A percentile compares a stretch with the other conserved stretches of the same genome.
Conservation (phyloP, 371 early-diverging fungal genomes). For the Actinomortierella wolfii region DNA sequence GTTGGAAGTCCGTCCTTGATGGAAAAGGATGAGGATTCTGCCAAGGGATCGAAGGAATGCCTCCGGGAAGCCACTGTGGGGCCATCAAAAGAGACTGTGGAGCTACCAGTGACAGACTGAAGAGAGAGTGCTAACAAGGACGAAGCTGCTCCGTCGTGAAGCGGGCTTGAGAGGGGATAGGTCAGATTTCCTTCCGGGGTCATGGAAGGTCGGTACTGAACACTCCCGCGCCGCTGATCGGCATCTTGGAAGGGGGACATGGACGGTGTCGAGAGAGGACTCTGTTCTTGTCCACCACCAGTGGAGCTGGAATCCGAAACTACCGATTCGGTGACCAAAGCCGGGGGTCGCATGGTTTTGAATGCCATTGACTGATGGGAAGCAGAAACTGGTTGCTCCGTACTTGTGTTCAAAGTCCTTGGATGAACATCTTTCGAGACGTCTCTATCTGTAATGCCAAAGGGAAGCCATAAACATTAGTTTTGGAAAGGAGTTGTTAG, state of each 20-base stretch:
- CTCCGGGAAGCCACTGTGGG: background rate
- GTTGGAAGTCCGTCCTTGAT: background rate
- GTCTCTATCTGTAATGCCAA: no score
- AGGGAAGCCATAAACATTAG: no score
- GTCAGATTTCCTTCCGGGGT: background rate
- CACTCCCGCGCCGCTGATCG: background rate
- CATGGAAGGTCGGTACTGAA: background rate
- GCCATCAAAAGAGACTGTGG: background rate
- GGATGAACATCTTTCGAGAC: no score
- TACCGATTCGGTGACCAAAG: no score
- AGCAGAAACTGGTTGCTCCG: no score
- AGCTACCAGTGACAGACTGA: conserved; percentile 13
- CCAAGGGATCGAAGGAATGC: background rate
- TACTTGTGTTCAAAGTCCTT: no score
- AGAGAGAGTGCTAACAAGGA: conserved; percentile 22
- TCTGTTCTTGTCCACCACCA: conserved; percentile 5
- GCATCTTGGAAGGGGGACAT: conserved; percentile 16
- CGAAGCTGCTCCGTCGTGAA: conserved; percentile 21
- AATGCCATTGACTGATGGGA: no score
- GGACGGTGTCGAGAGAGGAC: conserved; percentile 19
- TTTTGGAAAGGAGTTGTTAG: no score
- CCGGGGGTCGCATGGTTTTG: no score
- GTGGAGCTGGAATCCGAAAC: no score
- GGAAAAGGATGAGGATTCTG: background rate
- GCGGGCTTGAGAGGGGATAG: conserved; percentile 7